A percentile compares a stretch with the other conserved stretches of the same genome.
phyloP scores from a whole-genome alignment of 345 rosid species.

The Euphorbia tirucalli region DNA sequence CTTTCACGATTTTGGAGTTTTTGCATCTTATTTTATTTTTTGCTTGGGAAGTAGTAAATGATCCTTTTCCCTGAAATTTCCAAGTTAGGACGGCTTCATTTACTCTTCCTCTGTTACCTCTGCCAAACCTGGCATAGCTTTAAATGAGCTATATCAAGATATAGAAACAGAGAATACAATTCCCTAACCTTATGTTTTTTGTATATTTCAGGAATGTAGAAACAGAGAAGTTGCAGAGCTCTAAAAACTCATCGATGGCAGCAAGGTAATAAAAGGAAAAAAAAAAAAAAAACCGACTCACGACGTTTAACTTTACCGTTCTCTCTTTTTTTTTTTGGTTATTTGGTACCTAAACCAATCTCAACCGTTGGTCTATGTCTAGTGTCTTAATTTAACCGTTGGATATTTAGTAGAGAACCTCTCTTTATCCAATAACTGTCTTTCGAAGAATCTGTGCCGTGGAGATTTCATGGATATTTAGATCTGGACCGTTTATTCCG shows the following conservation, averaged over 20 bases:
- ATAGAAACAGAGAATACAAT: not conserved
- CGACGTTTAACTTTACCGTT: not conserved
- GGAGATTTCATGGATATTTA: constrained; percentile 49
- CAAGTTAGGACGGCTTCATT: constrained; percentile 3
- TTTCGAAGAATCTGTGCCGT: constrained; percentile 32
- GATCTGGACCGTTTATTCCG: constrained; percentile 54
- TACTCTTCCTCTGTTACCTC: not conserved
- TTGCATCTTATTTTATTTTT: constrained; percentile 7
- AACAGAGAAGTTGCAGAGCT: constrained; percentile 54
- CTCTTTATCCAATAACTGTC: constrained; percentile 12
- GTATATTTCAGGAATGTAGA: constrained; percentile 43
- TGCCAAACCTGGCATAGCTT: constrained; percentile 6
- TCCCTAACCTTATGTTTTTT: not conserved
- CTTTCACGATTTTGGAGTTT: not conserved
- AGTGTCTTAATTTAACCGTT: constrained; percentile 17
- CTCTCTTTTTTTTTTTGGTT: not conserved
- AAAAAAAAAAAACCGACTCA: not conserved
- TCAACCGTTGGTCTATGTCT: constrained; percentile 33
- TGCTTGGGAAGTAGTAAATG: constrained; percentile 18
- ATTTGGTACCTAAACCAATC: constrained; percentile 13
- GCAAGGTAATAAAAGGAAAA: constrained; percentile 37
- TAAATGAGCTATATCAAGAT: not conserved
- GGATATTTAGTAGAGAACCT: constrained; percentile 8
- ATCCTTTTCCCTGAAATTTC: not conserved
- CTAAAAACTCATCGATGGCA: constrained; percentile 62